Evolutionary conservation across 495 filamentous ascomycete genomes (phyloP).

Genomic region (Tuber magnatum): DNA sequence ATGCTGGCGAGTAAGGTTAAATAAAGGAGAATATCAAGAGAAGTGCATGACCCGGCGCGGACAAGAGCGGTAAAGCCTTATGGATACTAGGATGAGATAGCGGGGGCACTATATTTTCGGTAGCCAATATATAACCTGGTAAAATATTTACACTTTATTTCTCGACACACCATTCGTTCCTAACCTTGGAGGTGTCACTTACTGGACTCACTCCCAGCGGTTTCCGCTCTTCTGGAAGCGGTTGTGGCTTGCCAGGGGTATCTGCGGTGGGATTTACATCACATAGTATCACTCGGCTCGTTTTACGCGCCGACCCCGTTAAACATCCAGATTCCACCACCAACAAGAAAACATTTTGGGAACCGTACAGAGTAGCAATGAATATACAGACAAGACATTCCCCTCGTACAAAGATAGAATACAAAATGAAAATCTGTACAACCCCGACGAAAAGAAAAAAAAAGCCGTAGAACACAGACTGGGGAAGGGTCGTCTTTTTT

Average conservation of each 20-base stretch:
- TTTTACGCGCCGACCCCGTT: neutral
- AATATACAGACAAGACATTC: neutral
- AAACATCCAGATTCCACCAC: neutral
- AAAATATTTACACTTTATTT: neutral
- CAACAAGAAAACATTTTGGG: neutral
- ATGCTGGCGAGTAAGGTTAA: neutral
- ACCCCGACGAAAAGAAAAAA: slow-evolving; percentile 6
- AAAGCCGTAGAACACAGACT: slow-evolving; percentile 4
- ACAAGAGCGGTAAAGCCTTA: neutral
- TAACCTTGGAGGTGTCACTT: neutral
- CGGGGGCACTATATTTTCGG: neutral
- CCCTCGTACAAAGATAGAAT: slow-evolving; percentile 11
- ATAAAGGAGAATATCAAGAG: neutral
- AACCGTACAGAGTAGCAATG: neutral
- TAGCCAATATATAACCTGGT: neutral
- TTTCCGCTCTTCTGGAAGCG: neutral
- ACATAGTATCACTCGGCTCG: neutral
- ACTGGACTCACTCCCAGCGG: neutral
- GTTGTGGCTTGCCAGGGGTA: neutral
- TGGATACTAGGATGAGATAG: neutral
- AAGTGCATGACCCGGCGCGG: neutral
- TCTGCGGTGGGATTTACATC: neutral
- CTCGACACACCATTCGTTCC: neutral
- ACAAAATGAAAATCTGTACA: neutral
- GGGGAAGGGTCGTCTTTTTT: neutral